Evolutionary conservation across 1,284 basidiomycete genomes (phyloP).

Genomic region (Sphaerobolus stellatus): DNA sequence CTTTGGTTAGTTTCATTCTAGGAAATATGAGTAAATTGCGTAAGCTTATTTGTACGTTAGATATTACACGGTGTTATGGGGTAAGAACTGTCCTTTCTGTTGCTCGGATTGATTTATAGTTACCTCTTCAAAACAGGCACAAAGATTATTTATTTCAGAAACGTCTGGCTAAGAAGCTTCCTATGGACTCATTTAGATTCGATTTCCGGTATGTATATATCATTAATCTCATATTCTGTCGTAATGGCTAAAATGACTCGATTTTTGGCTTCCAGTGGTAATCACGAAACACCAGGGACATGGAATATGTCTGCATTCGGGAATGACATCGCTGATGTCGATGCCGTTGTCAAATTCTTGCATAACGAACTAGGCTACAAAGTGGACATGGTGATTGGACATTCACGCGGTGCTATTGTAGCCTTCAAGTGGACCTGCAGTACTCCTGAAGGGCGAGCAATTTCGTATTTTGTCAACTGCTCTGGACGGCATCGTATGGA

Average conservation of each 20-base stretch:
- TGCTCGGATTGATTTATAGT: neutral
- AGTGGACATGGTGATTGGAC: constrained; percentile 66
- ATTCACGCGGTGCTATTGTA: constrained; percentile 72
- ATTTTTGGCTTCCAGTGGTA: constrained; percentile 60
- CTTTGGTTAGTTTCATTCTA: constrained; percentile 52
- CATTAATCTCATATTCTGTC: constrained; percentile 1
- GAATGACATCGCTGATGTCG: constrained; percentile 63
- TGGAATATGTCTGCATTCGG: constrained; percentile 57
- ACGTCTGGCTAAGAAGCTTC: constrained; percentile 63
- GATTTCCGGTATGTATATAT: constrained; percentile 67
- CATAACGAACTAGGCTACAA: constrained; percentile 58
- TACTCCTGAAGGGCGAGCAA: constrained; percentile 50
- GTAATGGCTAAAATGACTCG: neutral
- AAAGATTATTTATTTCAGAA: constrained; percentile 83
- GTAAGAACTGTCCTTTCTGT: constrained; percentile 36
- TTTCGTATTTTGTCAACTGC: constrained; percentile 65
- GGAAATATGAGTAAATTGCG: constrained; percentile 1
- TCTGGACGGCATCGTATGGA: constrained; percentile 73
- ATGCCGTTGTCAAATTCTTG: constrained; percentile 62
- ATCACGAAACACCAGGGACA: constrained; percentile 69
- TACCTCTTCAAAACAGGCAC: constrained; percentile 55
- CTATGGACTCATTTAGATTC: constrained; percentile 79
- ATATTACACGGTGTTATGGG: constrained; percentile 77
- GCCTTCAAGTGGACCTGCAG: constrained; percentile 65
- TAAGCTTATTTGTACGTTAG: constrained; percentile 34